phyloP scores from a whole-genome alignment of 768 basidiomycete species.

The Boletus patriciae region DNA sequence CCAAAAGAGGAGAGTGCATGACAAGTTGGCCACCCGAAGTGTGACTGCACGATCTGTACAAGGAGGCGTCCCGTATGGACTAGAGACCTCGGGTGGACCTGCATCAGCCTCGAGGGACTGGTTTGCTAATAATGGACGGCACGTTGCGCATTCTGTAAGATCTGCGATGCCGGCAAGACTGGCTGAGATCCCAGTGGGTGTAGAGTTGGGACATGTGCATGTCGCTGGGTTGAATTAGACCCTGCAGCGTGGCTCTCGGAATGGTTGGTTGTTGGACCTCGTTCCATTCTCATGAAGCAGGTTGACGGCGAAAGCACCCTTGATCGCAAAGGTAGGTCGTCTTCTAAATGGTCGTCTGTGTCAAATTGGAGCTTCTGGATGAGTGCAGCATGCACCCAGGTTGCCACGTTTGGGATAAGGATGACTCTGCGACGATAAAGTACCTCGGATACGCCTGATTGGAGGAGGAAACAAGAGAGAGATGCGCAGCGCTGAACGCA shows the following conservation, averaged over 20 bases:
- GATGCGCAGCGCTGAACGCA: constrained; percentile 8
- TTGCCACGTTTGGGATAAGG: constrained; percentile 10
- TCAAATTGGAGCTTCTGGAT: constrained; percentile 21
- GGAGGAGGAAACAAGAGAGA: neutral
- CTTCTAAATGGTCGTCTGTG: constrained; percentile 22
- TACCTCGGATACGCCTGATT: constrained; percentile 20
- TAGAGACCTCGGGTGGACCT: constrained; percentile 24
- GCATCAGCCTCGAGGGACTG: constrained; percentile 14
- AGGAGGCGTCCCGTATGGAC: constrained; percentile 24
- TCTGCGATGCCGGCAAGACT: constrained; percentile 25
- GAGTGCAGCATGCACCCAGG: constrained; percentile 6
- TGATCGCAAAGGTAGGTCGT: constrained; percentile 24
- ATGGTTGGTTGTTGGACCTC: constrained; percentile 17
- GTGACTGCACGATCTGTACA: constrained; percentile 25
- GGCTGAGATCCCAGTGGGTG: constrained; percentile 12
- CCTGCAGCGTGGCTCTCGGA: constrained; percentile 27
- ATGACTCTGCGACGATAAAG: constrained; percentile 12
- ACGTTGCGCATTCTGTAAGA: constrained; percentile 23
- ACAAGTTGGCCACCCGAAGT: constrained; percentile 27
- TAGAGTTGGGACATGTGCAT: constrained; percentile 17
- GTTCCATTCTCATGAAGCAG: constrained; percentile 33
- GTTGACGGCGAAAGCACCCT: constrained; percentile 24
- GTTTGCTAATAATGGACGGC: constrained; percentile 21
- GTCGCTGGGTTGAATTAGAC: constrained; percentile 29
- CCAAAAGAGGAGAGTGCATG: constrained; percentile 27